Evolutionary conservation across 176 grass and related monocot genomes (phyloP), one percentile per base, ranked within the genome.

Genomic region (Musa itinerans): DNA sequence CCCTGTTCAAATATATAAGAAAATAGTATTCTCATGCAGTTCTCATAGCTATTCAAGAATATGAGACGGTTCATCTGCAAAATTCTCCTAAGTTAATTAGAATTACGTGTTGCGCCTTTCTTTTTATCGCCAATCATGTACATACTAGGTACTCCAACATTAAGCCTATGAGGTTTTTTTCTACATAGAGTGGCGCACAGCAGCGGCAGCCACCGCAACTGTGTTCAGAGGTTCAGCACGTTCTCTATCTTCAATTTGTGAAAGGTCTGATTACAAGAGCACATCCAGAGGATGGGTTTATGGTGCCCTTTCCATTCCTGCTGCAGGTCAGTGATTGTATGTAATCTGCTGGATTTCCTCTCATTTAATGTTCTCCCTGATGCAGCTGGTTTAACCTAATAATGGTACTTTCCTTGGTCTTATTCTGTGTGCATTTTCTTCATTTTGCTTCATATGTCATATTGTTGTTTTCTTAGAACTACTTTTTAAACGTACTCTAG

Each of bases 211-310:
- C 26, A 68, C 86, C 9, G 21, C 92, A 76, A 71, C 83, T 74
- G 86, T 74, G 52, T 34, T 86, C 11, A 75, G 82, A 82, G 83
- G 94, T 83, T 87, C 76, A 68, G 72, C 80, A n/a, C 52, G 79
- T 50, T 79, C 84, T 73, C 74, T 85, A 15, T 83, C 86, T 79
- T 92, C 85, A 8, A 82, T 86, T 81, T 82, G 79, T 80, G 71
- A 88, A 74, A 83, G 51, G 54, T 51, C 87, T 65, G 70, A 65
- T 57, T 68, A 53, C 23, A 65, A 48, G n/a, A 69, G 64, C 23
- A 51, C 80, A 20, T 75, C 61, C 71, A 52, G 9, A 50, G 77
- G 78, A 79, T 96, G 83, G 92, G 64, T 88, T 50, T 77, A 83
- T 49, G 72, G 76, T 81, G 52, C 85, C 76, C 68, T 92, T 64